Evolutionary conservation across 306 rosid genomes (phyloP), one percentile per base, ranked within the genome.

Genomic region (Psophocarpus tetragonolobus): DNA sequence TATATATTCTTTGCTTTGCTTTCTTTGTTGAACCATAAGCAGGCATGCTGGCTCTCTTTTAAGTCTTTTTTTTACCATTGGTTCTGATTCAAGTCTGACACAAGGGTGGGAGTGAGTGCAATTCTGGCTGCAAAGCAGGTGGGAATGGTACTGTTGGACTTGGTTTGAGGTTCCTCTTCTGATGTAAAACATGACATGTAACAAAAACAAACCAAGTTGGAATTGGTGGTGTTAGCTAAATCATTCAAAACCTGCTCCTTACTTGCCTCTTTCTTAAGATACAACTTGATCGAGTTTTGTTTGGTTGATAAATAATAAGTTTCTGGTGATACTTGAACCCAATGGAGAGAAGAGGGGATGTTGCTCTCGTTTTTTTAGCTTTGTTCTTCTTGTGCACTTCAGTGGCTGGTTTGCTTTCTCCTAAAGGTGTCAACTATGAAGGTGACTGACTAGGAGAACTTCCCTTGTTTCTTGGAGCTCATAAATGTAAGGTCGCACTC

Each of bases 401-500:
- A 53, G 89, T 74, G 18, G 17, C 68, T 84, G 89, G 42, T 35
- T 76, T 87, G 82, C 94, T 96, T 78, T 85, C 98, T 75, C 71
- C 96, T 39, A 82, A 88, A 83, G 99, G 99, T 73, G 90, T 93
- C 80, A 96, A 96, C 85, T 83, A 35, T 79, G 99, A 96, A 96
- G 99, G 99, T 96, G 77, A 68, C 9, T 27, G 3, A 29, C 56
- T 58, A 18, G n/a, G 62, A 47, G 23, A 51, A 85, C 27, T 81
- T 68, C 20, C 50, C 39, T 75, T 30, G 24, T 44, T 60, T 73
- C 48, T 62, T 26, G 20, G 26, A 76, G 13, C 35, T 21, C 58
- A 53, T 63, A 56, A 9, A 8, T 60, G 20, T 50, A 42, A 42
- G 33, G 24, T 48, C 17, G 44, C 12, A 54, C 12, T 20, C n/a